phyloP scores from a whole-genome alignment of 768 basidiomycete species.

The Phlebiopsis flavidoalba region DNA sequence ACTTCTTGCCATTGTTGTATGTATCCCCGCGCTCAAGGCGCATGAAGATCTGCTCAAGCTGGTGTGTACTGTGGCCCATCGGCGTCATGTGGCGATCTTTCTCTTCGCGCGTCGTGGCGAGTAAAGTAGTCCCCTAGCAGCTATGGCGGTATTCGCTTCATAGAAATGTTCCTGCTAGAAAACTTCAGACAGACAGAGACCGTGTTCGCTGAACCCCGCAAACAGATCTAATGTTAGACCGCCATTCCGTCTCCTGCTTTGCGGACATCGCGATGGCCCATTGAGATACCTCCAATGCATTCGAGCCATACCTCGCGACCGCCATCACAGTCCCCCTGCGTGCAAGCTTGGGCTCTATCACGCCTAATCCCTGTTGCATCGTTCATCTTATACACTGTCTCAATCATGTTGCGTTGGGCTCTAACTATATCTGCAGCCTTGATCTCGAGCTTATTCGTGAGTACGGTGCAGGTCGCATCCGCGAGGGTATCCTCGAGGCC shows the following conservation, averaged over 20 bases:
- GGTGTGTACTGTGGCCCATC: slow-evolving; percentile 93
- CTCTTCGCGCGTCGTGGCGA: slow-evolving; percentile 93
- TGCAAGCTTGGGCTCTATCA: slow-evolving; percentile 86
- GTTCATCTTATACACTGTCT: slow-evolving; percentile 25
- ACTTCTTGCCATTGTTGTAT: slow-evolving; percentile 83
- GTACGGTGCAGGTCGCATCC: slow-evolving; percentile 81
- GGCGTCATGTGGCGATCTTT: slow-evolving; percentile 94
- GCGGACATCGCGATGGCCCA: slow-evolving; percentile 95
- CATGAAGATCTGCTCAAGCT: slow-evolving; percentile 94
- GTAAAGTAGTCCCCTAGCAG: slow-evolving; percentile 66
- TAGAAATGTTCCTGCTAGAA: slow-evolving; percentile 87
- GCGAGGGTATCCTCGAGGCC: slow-evolving; percentile 95
- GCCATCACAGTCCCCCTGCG: slow-evolving; percentile 88
- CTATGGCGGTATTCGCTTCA: slow-evolving; percentile 87
- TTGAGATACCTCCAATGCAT: slow-evolving; percentile 75
- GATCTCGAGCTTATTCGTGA: slow-evolving; percentile 91
- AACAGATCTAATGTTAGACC: slow-evolving; percentile 96
- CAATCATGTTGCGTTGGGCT: neutral
- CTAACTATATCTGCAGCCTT: slow-evolving; percentile 38
- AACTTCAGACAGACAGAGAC: no score
- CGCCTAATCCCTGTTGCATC: slow-evolving; percentile 71
- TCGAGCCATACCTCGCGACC: slow-evolving; percentile 85
- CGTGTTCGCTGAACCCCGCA: no score
- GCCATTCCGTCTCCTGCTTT: slow-evolving; percentile 92
- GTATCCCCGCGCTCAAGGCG: slow-evolving; percentile 84